Evolutionary conservation across 352 stramenopile species (phyloP), one percentile per base, ranked within the genome.

Genomic region (Phytophthora fragariae): DNA sequence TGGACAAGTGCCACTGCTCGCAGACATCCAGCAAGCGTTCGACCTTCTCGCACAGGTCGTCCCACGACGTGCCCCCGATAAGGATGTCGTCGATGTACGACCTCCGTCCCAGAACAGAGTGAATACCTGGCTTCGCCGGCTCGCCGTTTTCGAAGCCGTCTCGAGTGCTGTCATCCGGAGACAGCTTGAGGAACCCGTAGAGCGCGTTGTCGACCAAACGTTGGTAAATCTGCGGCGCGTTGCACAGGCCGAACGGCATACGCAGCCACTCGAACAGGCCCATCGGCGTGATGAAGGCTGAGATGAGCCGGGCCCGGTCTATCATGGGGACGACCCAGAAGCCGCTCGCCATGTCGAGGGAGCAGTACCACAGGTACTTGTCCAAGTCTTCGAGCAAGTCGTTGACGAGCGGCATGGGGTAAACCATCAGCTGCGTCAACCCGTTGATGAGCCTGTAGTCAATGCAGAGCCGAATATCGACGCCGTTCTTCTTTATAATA

Each of bases 151-250:
- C 24, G 31, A 41, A 50, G 5, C 27, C 17, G 31, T 56, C 31
- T 7, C 2, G 21, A 15, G 19, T 14, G 50, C 27, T 31, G 37
- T 5, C 9, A 21, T 39, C 33, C 33, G 33, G 33, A 6, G 33
- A 39, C 33, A 39, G 33, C 33, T 39, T 11, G 4, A 39, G 8
- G 2, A 70, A 53, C 0, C 54, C 73, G 41, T 72, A 73, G 0
- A 80, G 59, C 24, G 57, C 57, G 21, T 80, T 80, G 50, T 71
- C 68, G 21, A 76, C 11, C n/a, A 80, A 54, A 2, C 64, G 53
- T 24, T 80, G 68, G 31, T 76, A 79, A 8, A 76, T 73, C 31
- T 76, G 67, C 5, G 73, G 73, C 2, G 62, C 67, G 29, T 79
- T 79, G 37, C 55, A 68, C 3, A 76, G 35, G 1, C 67, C 62